Percentiles rank a stretch among this genome's conserved stretches.
These are phyloP conservation scores for Wickerhamomyces silvicola DNA, from an alignment of 805 yeast genomes.

Conservation along the genomic window DNA sequence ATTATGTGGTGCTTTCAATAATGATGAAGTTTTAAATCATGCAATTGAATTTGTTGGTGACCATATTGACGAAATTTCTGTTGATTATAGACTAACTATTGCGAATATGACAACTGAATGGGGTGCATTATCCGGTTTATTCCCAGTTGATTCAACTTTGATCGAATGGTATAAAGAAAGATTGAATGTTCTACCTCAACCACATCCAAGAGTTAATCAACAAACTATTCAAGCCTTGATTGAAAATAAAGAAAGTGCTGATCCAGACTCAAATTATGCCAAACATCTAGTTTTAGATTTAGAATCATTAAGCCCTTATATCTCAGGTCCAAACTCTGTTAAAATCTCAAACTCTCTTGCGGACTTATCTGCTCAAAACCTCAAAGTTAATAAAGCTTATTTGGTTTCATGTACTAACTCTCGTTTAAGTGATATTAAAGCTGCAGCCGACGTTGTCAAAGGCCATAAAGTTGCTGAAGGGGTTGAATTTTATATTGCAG, in stretches of 20 bases:
- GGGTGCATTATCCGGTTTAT: constrained; percentile 96
- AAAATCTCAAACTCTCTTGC: constrained; percentile 78
- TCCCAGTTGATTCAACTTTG: constrained; percentile 87
- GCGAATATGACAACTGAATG: constrained; percentile 98
- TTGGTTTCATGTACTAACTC: constrained; percentile 98
- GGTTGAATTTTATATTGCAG: constrained; percentile 95
- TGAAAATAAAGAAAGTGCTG: constrained; percentile 43
- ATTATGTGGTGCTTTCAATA: constrained; percentile 86
- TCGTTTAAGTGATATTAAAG: constrained; percentile 83
- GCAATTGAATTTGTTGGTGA: constrained; percentile 93
- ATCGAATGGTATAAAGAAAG: constrained; percentile 74
- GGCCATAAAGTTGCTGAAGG: constrained; percentile 81
- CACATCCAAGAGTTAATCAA: constrained; percentile 78
- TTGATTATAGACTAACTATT: constrained; percentile 84
- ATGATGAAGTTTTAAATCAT: constrained; percentile 88
- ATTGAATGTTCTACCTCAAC: constrained; percentile 46
- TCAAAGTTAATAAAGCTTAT: constrained; percentile 88
- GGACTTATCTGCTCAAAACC: constrained; percentile 63
- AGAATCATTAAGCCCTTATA: constrained; percentile 73
- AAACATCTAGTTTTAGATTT: constrained; percentile 81
- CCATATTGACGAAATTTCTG: constrained; percentile 58
- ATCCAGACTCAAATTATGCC: constrained; percentile 77
- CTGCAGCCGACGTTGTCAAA: constrained; percentile 82
- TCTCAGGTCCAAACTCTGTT: constrained; percentile 97
- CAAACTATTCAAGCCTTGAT: constrained; percentile 49